Evolutionary conservation across 805 yeast species (phyloP).

Genomic region (Hanseniaspora clermontiae): DNA sequence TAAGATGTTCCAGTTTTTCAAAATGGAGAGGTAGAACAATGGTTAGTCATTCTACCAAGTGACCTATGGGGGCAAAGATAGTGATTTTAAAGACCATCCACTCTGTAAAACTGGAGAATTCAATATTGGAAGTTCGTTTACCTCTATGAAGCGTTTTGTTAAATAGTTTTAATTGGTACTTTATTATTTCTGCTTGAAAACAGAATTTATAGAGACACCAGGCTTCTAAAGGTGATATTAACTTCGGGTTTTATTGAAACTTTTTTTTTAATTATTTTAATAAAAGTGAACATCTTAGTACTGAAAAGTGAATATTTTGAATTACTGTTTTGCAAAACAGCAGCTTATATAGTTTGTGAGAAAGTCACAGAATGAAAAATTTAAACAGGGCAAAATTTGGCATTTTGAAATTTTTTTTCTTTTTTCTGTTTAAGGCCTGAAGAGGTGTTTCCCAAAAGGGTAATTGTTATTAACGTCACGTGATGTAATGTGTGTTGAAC

Average conservation of each 20-base stretch:
- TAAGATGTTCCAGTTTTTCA: slow-evolving; percentile 5
- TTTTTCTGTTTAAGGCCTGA: too few species aligned
- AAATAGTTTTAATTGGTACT: not conserved
- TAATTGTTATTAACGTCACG: too few species aligned
- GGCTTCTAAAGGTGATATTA: slow-evolving; percentile 8
- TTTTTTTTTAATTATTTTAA: not conserved
- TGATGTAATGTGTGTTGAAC: too few species aligned
- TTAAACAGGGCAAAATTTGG: too few species aligned
- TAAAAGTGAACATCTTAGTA: too few species aligned
- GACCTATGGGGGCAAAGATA: slow-evolving; percentile 13
- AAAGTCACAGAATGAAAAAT: too few species aligned
- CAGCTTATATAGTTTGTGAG: too few species aligned
- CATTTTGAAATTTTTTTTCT: too few species aligned
- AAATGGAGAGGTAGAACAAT: slow-evolving; percentile 2
- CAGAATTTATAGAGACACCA: not conserved
- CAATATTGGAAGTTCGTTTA: slow-evolving; percentile 12
- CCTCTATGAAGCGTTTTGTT: slow-evolving; percentile 8
- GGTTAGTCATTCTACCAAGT: not conserved
- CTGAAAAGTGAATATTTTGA: too few species aligned
- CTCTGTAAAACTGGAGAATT: slow-evolving; percentile 11
- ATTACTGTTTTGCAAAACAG: too few species aligned
- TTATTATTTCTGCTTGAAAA: not conserved
- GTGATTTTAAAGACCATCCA: slow-evolving; percentile 13
- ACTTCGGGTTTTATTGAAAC: not conserved
- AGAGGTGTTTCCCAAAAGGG: too few species aligned